A percentile compares a stretch with the other conserved stretches of the same genome.
phyloP scores from a whole-genome alignment of 257 asterid species.

The Eustoma russellianum region DNA sequence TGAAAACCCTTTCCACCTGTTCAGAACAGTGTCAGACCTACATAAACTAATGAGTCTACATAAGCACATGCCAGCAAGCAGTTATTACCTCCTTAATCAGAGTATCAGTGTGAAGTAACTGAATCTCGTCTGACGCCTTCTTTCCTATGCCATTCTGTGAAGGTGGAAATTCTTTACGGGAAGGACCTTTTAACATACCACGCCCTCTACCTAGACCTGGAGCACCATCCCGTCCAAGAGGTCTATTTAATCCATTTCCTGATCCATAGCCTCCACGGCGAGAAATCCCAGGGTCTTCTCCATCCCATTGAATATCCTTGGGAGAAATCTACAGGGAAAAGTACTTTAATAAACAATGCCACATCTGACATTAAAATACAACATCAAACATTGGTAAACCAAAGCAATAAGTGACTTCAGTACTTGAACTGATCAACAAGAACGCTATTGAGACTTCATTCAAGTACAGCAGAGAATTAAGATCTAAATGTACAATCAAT shows the following conservation, averaged over 20 bases:
- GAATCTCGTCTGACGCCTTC: conserved; percentile 66
- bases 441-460: no score
- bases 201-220: conserved; percentile 82
- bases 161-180: conserved; percentile 66
- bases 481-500: no score
- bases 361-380: no score
- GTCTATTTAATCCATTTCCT: conserved; percentile 56
- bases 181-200: conserved; percentile 60
- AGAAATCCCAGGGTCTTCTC: conserved; percentile 73
- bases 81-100: conserved; percentile 71
- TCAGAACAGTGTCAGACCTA: conserved; percentile 13
- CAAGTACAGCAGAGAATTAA: no score
- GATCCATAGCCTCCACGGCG: conserved; percentile 65
- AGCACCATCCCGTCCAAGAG: conserved; percentile 55
- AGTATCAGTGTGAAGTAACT: conserved; percentile 77
- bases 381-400: no score
- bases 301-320: conserved; percentile 82
- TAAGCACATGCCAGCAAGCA: conserved; percentile 2
- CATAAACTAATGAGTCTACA: neutral
- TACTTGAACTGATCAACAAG: no score
- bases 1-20: conserved; percentile 81
- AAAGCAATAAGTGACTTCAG: no score
- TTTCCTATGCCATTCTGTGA: conserved; percentile 70
- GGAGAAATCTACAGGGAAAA: conserved; percentile 55
- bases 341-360: no score